Percentiles rank a stretch among this genome's conserved stretches.
Conservation (phyloP, 2,329 filamentous ascomycete species). For the Orbilia javanica region DNA sequence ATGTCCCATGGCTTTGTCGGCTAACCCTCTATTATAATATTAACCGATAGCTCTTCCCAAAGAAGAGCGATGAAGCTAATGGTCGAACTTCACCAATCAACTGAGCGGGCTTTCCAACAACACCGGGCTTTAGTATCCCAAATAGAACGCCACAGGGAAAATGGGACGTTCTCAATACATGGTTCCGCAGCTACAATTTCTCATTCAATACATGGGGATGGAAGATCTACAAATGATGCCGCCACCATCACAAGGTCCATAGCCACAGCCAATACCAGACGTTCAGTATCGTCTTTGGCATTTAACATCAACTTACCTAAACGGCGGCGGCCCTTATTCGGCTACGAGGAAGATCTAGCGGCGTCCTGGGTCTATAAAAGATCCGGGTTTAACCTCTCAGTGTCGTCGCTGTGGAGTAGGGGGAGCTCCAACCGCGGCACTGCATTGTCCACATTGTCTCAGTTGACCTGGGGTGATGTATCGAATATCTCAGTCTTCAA, state of each 20-base stretch:
- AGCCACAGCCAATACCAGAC: background rate
- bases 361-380: conserved; percentile 35
- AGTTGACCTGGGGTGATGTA: conserved; percentile 4
- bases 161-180: too few species aligned
- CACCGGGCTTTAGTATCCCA: background rate
- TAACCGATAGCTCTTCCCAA: too few species aligned
- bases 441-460: conserved; percentile 11
- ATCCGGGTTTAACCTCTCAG: background rate
- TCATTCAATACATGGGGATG: background rate
- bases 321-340: background rate
- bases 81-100: too few species aligned
- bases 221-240: background rate
- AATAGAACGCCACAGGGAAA: background rate
- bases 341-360: conserved; percentile 17
- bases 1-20: too few species aligned
- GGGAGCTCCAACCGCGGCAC: conserved; percentile 7
- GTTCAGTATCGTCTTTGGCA: background rate
- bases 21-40: too few species aligned
- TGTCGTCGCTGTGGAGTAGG: background rate
- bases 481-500: conserved; percentile 33
- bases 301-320: background rate
- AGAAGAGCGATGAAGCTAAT: too few species aligned
- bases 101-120: too few species aligned
- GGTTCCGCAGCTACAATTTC: background rate
- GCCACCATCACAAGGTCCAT: background rate